Evolutionary conservation across 805 yeast genomes (phyloP).

Genomic region (Zygotorulaspora danielsina): DNA sequence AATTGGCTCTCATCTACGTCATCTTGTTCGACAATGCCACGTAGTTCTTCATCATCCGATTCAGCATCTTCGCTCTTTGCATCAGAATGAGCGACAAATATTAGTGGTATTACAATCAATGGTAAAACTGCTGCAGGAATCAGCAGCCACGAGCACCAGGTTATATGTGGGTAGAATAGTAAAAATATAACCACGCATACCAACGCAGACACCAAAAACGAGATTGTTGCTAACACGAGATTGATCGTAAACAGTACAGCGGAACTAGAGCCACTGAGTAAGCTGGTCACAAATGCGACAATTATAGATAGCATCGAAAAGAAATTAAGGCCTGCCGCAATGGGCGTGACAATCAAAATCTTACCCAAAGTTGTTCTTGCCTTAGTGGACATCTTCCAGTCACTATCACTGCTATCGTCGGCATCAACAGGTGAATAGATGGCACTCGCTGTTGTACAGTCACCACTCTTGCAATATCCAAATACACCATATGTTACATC

Average conservation of each 20-base stretch:
- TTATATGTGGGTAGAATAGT: conserved; percentile 58
- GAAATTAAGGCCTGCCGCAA: conserved; percentile 62
- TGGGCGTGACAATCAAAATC: conserved; percentile 56
- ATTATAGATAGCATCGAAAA: conserved; percentile 40
- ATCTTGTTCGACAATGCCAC: conserved; percentile 8
- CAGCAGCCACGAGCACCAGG: conserved; percentile 71
- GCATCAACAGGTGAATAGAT: conserved; percentile 41
- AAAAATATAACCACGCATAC: conserved; percentile 52
- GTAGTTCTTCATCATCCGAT: conserved; percentile 23
- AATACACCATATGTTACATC: conserved; percentile 55
- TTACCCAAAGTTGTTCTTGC: conserved; percentile 52
- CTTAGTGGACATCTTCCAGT: conserved; percentile 47
- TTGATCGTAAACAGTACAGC: conserved; percentile 40
- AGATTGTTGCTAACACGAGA: conserved; percentile 43
- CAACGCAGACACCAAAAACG: conserved; percentile 52
- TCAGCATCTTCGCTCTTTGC: conserved; percentile 19
- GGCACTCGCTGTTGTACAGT: conserved; percentile 45
- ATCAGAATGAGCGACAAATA: conserved; percentile 40
- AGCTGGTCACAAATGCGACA: conserved; percentile 32
- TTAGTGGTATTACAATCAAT: conserved; percentile 48
- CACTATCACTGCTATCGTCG: conserved; percentile 28
- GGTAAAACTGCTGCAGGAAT: conserved; percentile 61
- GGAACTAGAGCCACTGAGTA: conserved; percentile 20
- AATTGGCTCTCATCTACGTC: conserved; percentile 9
- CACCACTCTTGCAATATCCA: conserved; percentile 51